These are phyloP conservation scores for Ceratocystis cacaofunesta DNA, from an alignment of 2,329 filamentous ascomycete species.

Conservation along the genomic window DNA sequence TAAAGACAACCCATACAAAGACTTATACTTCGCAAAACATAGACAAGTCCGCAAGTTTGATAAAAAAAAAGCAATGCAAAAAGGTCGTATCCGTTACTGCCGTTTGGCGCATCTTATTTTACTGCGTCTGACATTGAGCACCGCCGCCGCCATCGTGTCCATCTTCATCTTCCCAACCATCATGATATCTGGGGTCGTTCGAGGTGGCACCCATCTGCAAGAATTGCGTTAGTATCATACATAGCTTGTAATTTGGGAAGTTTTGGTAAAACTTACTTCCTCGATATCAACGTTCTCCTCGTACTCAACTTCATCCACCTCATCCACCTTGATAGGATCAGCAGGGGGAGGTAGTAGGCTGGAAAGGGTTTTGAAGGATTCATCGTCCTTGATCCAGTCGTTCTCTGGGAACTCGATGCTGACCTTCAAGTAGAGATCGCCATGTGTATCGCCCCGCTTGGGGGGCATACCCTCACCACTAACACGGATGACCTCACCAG, in stretches of 20 bases:
- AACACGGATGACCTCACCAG: conserved; percentile 74
- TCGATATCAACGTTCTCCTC: conserved; percentile 74
- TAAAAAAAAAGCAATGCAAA: conserved; percentile 5
- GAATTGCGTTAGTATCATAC: neutral
- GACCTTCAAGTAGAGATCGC: conserved; percentile 76
- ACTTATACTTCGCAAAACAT: neutral
- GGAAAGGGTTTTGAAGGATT: conserved; percentile 52
- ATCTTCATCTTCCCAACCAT: conserved; percentile 58
- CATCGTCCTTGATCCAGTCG: conserved; percentile 64
- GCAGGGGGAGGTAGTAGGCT: conserved; percentile 58
- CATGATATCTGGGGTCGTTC: conserved; percentile 49
- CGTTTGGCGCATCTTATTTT: conserved; percentile 23
- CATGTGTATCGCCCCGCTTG: conserved; percentile 69
- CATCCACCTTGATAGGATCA: conserved; percentile 50
- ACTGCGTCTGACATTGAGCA: conserved; percentile 60
- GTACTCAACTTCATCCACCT: conserved; percentile 76
- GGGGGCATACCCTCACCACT: conserved; percentile 85
- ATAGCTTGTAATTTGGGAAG: neutral
- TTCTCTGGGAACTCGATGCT: conserved; percentile 81
- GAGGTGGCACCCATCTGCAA: conserved; percentile 55
- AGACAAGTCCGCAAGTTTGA: neutral
- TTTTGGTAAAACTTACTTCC: conserved; percentile 36
- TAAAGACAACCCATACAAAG: neutral
- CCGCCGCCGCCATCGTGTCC: conserved; percentile 42
- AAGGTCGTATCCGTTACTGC: neutral